phyloP scores from a whole-genome alignment of 179 eudicot genomes.

The Gypsophila paniculata region DNA sequence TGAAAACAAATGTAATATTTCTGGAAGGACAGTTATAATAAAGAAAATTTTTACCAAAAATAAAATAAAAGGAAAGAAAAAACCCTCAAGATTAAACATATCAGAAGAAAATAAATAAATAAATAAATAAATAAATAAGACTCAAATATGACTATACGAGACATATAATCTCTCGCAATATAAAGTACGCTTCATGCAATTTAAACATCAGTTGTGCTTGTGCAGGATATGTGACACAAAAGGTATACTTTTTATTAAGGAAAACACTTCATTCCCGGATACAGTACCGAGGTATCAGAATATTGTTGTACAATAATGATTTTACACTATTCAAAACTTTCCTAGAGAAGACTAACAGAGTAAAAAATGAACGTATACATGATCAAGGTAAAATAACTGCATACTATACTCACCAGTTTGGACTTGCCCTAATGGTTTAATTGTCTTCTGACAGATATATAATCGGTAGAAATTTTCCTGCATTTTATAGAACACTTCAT shows the following conservation, averaged over 20 bases:
- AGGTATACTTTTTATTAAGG: neutral
- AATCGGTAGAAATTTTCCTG: neutral
- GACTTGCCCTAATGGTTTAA: slow-evolving; percentile 5
- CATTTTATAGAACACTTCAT: neutral
- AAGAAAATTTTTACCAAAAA: no score
- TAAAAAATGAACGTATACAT: slow-evolving; percentile 6
- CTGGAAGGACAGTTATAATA: no score
- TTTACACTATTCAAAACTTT: slow-evolving; percentile 10
- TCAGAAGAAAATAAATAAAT: no score
- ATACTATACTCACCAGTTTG: neutral
- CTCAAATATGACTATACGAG: no score
- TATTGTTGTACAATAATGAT: slow-evolving; percentile 11
- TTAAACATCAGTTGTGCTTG: no score
- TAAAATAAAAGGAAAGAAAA: no score
- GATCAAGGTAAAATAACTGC: neutral
- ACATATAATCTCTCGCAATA: no score
- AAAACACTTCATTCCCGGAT: neutral
- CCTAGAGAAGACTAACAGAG: slow-evolving; percentile 12
- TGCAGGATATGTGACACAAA: no score
- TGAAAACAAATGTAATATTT: no score
- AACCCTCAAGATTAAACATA: no score
- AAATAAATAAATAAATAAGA: no score
- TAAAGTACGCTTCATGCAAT: no score
- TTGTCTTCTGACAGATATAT: neutral
- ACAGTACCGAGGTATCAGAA: neutral